These are phyloP conservation scores for Aethionema arabicum DNA, from an alignment of 345 rosid genomes.

Conservation along the genomic window DNA sequence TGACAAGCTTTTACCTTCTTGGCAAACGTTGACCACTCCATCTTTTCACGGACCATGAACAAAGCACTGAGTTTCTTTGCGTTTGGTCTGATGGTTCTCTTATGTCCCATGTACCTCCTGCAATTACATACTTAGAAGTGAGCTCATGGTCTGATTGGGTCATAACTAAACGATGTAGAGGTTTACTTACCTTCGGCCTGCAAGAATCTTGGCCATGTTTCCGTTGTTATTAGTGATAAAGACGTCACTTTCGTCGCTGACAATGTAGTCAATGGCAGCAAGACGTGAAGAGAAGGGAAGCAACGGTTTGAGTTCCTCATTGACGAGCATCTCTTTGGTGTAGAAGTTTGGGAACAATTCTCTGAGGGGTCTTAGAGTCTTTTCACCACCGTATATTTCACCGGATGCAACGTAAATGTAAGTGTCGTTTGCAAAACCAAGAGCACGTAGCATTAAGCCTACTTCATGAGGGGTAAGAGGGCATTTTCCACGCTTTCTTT, in stretches of 20 bases:
- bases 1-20: conserved; percentile 82
- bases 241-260: conserved; percentile 91
- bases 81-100: conserved; percentile 93
- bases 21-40: conserved; percentile 82
- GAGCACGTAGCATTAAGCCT: conserved; percentile 93
- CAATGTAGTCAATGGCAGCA: conserved; percentile 92
- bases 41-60: conserved; percentile 60
- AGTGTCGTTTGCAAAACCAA: conserved; percentile 87
- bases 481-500: conserved; percentile 92
- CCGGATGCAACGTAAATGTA: conserved; percentile 94
- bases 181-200: conserved; percentile 89
- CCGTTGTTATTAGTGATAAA: conserved; percentile 95
- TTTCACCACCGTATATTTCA: conserved; percentile 97
- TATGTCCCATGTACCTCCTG: conserved; percentile 96
- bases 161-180: background rate
- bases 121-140: conserved; percentile 18
- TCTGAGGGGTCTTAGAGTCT: conserved; percentile 74
- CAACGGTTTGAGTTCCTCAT: conserved; percentile 68
- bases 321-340: conserved; percentile 90
- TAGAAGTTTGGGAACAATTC: conserved; percentile 93
- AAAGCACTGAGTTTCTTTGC: conserved; percentile 82
- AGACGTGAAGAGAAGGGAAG: conserved; percentile 85
- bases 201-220: conserved; percentile 98
- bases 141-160: conserved; percentile 8
- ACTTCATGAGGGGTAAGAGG: conserved; percentile 97